These are phyloP conservation scores for Alternaria ethzedia DNA, from an alignment of 2,329 filamentous ascomycete genomes.

Conservation along the genomic window DNA sequence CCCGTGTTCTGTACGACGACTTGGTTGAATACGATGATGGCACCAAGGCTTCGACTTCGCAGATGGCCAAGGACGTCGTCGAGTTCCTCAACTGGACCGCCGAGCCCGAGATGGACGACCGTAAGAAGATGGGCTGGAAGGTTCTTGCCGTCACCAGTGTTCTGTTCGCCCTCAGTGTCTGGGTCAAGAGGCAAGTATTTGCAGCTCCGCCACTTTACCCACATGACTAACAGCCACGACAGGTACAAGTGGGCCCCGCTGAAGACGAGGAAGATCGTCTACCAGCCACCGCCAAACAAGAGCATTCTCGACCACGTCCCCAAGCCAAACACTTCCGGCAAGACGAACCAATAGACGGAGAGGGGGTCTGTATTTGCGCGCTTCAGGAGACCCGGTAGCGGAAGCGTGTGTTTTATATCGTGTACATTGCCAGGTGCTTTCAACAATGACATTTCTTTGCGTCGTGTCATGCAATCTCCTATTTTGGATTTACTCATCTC, in stretches of 20 bases:
- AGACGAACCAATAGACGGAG: slow-evolving; percentile 41
- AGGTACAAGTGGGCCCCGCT: slow-evolving; percentile 96
- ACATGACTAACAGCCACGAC: slow-evolving; percentile 35
- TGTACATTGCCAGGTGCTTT: slow-evolving; percentile 48
- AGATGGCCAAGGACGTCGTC: slow-evolving; percentile 99
- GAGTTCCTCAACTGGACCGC: slow-evolving; percentile 99
- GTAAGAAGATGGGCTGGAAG: slow-evolving; percentile 99
- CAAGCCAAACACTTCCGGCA: slow-evolving; percentile 40
- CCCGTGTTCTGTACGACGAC: slow-evolving; percentile 95
- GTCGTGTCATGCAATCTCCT: slow-evolving; percentile 2
- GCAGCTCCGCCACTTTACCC: background rate
- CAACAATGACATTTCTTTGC: slow-evolving; percentile 39
- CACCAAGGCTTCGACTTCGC: slow-evolving; percentile 90
- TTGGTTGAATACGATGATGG: slow-evolving; percentile 98
- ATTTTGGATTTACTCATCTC: background rate
- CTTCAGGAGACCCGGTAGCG: slow-evolving; percentile 27
- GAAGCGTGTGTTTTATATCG: slow-evolving; percentile 47
- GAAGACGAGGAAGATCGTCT: slow-evolving; percentile 93
- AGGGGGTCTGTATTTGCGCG: slow-evolving; percentile 24
- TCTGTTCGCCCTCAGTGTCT: slow-evolving; percentile 86
- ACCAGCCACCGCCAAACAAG: slow-evolving; percentile 70
- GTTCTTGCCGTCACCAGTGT: slow-evolving; percentile 79
- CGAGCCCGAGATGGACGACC: slow-evolving; percentile 98
- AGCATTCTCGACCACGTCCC: slow-evolving; percentile 38
- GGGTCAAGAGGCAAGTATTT: slow-evolving; percentile 81